Conservation (phyloP, 2,329 filamentous ascomycete species). For the Fusarium caatingaense region DNA sequence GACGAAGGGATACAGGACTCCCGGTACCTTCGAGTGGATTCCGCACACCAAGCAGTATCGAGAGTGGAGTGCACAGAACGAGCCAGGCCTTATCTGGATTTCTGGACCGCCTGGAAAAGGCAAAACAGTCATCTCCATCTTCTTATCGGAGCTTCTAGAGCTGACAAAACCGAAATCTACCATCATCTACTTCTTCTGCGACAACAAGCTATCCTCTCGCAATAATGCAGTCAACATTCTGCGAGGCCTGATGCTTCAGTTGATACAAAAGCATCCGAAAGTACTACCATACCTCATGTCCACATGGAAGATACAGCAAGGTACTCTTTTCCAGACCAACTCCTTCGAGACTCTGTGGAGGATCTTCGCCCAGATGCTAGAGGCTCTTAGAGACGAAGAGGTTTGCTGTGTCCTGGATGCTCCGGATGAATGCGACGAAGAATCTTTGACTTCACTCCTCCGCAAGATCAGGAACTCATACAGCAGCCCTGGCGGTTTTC, state of each 20-base stretch:
- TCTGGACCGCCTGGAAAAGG: constrained; percentile 14
- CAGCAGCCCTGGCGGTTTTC: accelerated
- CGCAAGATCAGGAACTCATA: neutral
- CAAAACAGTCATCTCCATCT: constrained; percentile 20
- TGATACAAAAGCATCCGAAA: neutral
- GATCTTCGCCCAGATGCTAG: neutral
- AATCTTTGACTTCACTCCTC: accelerated
- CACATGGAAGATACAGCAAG: neutral
- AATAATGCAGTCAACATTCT: constrained; percentile 7
- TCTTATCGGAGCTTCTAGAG: neutral
- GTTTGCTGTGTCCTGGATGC: constrained; percentile 8
- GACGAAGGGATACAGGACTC: neutral
- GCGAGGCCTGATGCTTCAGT: neutral
- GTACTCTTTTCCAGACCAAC: neutral
- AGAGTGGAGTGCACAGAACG: neutral
- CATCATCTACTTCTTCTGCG: constrained; percentile 17
- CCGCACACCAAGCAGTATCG: neutral
- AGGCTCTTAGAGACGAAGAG: neutral
- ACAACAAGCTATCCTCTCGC: neutral
- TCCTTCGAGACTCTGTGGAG: constrained; percentile 13
- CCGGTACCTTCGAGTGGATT: constrained; percentile 27
- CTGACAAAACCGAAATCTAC: neutral
- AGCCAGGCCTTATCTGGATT: neutral
- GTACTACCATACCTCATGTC: neutral
- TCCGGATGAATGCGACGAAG: constrained; percentile 16